Conservation (phyloP, 139 green algal genomes). For the Eudorina sp. region DNA sequence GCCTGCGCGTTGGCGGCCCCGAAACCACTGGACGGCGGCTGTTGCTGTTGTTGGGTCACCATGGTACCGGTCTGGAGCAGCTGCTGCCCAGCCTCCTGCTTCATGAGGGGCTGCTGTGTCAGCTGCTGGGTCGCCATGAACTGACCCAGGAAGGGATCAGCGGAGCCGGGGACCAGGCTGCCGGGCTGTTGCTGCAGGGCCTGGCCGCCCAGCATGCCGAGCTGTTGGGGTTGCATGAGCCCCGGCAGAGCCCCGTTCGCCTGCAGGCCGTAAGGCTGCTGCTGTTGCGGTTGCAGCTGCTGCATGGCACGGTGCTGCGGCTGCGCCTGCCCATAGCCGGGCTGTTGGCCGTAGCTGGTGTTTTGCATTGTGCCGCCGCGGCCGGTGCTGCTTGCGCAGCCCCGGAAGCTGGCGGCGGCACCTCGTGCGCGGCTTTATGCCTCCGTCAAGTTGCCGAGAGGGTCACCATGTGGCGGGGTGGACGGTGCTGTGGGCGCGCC, state of each 20-base stretch:
- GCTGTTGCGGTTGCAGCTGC: constrained; percentile 18
- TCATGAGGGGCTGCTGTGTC: constrained; percentile 6
- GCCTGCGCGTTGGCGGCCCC: not conserved
- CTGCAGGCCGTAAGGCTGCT: constrained; percentile 30
- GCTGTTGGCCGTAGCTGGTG: constrained; percentile 28
- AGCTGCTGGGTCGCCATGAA: not conserved
- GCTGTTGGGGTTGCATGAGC: not conserved
- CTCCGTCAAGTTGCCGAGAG: too few species aligned
- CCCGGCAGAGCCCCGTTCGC: not conserved
- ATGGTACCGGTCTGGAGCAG: not conserved
- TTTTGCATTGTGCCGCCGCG: constrained; percentile 1
- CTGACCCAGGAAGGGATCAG: not conserved
- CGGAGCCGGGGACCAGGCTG: not conserved
- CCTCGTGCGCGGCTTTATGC: too few species aligned
- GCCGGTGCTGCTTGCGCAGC: constrained; percentile 10
- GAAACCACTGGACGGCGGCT: not conserved
- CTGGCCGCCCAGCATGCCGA: constrained; percentile 8
- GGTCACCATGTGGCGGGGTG: too few species aligned
- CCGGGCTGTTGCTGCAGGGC: not conserved
- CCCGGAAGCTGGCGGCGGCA: constrained; percentile 18
- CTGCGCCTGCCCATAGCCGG: not conserved
- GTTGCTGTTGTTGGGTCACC: constrained; percentile 9
- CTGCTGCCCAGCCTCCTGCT: constrained; percentile 19
- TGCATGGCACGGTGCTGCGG: constrained; percentile 3
- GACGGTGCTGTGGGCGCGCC: too few species aligned